phyloP scores from a whole-genome alignment of 2,329 filamentous ascomycete genomes.

The Apiospora koreana region DNA sequence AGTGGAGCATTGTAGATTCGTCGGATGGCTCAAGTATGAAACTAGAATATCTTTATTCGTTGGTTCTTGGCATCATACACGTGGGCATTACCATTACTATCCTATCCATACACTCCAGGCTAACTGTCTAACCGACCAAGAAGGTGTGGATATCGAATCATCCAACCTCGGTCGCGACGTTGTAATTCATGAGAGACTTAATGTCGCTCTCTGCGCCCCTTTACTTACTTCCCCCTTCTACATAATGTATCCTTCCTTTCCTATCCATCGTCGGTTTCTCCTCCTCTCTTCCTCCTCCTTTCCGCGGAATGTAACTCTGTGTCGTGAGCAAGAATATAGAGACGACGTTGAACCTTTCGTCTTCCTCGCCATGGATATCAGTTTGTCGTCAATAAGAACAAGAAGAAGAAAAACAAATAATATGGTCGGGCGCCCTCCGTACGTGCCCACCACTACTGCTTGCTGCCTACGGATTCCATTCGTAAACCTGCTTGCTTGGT shows the following conservation, averaged over 20 bases:
- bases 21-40: neutral
- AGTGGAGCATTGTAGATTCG: neutral
- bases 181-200: neutral
- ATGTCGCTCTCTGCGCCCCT: neutral
- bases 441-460: neutral
- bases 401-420: neutral
- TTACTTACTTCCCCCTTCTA: neutral
- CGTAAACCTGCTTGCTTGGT: constrained; percentile 4
- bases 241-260: neutral
- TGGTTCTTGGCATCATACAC: constrained; percentile 20
- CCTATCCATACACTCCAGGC: constrained; percentile 20
- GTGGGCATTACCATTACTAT: constrained; percentile 24
- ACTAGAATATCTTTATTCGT: neutral
- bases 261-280: neutral
- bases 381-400: neutral
- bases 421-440: neutral
- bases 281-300: neutral
- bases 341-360: neutral
- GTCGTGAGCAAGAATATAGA: neutral
- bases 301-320: neutral
- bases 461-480: neutral
- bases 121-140: neutral
- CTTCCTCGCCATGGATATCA: neutral
- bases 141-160: constrained; percentile 15
- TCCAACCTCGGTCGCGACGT: neutral